Evolutionary conservation across 225 moss, liverwort and hornwort genomes (phyloP).

Genomic region (Pseudisothecium myosuroides): DNA sequence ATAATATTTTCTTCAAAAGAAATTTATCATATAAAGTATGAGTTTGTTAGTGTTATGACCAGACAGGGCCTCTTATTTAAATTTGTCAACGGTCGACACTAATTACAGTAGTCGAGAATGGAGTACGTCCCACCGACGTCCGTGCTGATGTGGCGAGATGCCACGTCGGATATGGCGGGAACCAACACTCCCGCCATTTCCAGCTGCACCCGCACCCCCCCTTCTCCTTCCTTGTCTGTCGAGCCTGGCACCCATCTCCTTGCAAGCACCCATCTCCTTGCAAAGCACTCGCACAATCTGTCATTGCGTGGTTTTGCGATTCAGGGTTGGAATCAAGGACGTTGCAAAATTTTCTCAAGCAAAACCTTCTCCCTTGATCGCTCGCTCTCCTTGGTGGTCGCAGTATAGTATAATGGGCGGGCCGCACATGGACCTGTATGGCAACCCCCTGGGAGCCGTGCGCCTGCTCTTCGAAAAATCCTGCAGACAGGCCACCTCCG

Average conservation of each 20-base stretch:
- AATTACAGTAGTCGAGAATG: background rate
- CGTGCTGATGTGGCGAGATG: background rate
- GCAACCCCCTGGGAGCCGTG: conserved; percentile 81
- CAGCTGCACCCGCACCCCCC: background rate
- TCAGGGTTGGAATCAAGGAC: background rate
- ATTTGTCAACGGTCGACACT: too few relatives aligned
- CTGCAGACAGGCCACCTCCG: conserved; percentile 18
- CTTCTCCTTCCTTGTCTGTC: background rate
- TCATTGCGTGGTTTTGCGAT: background rate
- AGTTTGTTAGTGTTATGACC: too few relatives aligned
- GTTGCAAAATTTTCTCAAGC: background rate
- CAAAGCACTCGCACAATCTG: background rate
- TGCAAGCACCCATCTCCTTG: too few relatives aligned
- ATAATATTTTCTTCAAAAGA: too few relatives aligned
- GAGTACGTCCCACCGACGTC: background rate
- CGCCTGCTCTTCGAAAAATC: conserved; percentile 62
- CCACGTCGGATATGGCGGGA: conserved; percentile 14
- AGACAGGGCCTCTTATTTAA: too few relatives aligned
- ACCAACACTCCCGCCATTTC: conserved; percentile 3
- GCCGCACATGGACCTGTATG: conserved; percentile 60
- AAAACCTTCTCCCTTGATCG: background rate
- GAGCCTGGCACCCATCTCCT: background rate
- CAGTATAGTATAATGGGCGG: conserved; percentile 24
- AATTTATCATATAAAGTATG: too few relatives aligned
- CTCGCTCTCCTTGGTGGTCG: background rate